Conservation (phyloP, 2,329 filamentous ascomycete species). For the Exophiala spinifera region DNA sequence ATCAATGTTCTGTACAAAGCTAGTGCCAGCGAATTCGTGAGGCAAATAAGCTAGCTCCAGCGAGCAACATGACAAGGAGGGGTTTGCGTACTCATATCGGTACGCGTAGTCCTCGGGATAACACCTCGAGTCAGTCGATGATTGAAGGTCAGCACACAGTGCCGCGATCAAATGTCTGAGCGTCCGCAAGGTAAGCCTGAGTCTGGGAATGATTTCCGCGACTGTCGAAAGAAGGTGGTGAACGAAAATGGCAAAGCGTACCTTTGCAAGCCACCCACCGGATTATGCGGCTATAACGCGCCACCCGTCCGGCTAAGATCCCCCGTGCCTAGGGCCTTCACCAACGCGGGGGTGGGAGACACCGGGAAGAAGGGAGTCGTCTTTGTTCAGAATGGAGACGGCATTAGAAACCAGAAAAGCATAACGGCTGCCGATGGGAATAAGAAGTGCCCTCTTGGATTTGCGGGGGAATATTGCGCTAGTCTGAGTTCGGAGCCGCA, state of each 20-base stretch:
- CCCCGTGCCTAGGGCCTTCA: constrained; percentile 10
- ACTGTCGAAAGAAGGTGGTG: constrained; percentile 6
- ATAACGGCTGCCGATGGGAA: not conserved
- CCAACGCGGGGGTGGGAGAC: constrained; percentile 22
- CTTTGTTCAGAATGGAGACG: not conserved
- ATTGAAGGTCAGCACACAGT: not conserved
- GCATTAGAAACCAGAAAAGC: not conserved
- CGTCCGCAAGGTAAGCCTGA: not conserved
- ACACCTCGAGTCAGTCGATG: constrained; percentile 2
- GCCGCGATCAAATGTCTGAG: not conserved
- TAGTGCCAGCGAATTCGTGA: constrained; percentile 16
- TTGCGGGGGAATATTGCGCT: not conserved
- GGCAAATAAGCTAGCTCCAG: constrained; percentile 11
- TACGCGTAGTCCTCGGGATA: not conserved
- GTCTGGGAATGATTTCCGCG: constrained; percentile 3
- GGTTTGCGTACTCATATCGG: too few relatives aligned
- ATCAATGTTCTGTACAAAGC: constrained; percentile 6
- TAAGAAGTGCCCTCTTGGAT: not conserved
- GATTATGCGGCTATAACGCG: constrained; percentile 5
- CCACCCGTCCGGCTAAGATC: constrained; percentile 4
- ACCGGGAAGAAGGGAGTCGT: not conserved
- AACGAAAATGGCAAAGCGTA: constrained; percentile 1
- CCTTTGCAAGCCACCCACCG: constrained; percentile 3
- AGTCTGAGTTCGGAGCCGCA: not conserved
- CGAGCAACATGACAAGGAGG: constrained; percentile 1